phyloP scores from a whole-genome alignment of 257 asterid species.

The Nyctanthes arbortristis region DNA sequence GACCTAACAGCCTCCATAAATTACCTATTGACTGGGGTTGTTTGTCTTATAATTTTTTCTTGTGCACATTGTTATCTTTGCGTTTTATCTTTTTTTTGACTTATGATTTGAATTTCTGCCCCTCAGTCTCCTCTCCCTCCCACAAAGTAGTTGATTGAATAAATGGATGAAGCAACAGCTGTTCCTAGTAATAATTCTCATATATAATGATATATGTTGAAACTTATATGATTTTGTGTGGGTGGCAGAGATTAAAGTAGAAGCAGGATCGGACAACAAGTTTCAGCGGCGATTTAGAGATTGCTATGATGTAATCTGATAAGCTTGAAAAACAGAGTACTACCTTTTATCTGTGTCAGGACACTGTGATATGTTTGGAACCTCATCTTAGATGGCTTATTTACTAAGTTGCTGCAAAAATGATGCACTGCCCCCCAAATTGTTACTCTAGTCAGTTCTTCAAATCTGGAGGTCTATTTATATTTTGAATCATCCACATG shows the following conservation, averaged over 20 bases:
- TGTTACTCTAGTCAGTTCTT: slow-evolving; percentile 26
- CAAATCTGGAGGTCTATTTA: slow-evolving; percentile 26
- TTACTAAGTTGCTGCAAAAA: slow-evolving; percentile 17
- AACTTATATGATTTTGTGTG: not conserved
- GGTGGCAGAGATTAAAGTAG: slow-evolving; percentile 32
- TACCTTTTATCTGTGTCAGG: slow-evolving; percentile 17
- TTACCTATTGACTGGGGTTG: not conserved
- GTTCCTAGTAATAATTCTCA: not conserved
- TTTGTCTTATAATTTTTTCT: not conserved
- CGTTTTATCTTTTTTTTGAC: not conserved
- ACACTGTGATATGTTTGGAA: slow-evolving; percentile 20
- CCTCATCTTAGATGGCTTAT: slow-evolving; percentile 24
- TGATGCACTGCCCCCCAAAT: slow-evolving; percentile 23
- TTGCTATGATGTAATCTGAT: slow-evolving; percentile 22
- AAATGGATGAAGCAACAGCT: not conserved
- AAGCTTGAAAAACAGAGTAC: slow-evolving; percentile 24
- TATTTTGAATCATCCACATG: slow-evolving; percentile 15
- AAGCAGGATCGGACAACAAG: slow-evolving; percentile 19
- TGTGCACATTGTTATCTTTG: not conserved
- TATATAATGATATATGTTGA: not conserved
- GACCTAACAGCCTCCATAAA: not conserved
- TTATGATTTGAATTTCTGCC: not conserved
- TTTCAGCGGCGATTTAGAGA: not conserved
- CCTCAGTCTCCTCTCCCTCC: no score
- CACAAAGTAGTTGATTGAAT: not conserved